Conservation (phyloP, 805 yeast genomes). For the Starmera dryadoides region DNA sequence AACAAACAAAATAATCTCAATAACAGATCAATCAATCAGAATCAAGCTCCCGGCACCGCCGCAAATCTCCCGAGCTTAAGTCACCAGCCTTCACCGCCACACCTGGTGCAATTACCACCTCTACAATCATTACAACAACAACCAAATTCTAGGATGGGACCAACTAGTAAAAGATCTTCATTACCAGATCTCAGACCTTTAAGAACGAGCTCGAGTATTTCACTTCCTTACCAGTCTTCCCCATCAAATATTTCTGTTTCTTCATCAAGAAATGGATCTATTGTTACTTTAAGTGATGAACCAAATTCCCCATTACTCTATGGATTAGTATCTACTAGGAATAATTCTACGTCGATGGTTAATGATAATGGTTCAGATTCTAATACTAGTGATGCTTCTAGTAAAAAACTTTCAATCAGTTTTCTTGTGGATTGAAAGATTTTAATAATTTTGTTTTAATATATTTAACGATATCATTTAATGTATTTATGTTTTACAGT, state of each 20-base stretch:
- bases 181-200: no score
- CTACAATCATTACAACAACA: no score
- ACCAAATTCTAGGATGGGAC: no score
- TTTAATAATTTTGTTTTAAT: no score
- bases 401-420: not conserved
- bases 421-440: not conserved
- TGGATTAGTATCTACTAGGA: no score
- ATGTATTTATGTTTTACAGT: no score
- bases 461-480: no score
- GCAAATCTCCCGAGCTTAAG: no score
- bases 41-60: not conserved
- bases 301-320: not conserved
- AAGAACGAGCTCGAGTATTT: not conserved
- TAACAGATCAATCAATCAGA: not conserved
- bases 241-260: not conserved
- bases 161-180: no score
- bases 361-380: no score
- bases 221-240: not conserved
- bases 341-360: no score
- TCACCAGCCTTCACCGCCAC: not conserved
- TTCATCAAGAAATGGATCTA: not conserved
- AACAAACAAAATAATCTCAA: not conserved
- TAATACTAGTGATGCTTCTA: no score
- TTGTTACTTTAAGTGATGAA: not conserved
- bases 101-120: not conserved